A percentile compares a stretch with the other conserved stretches of the same genome.
These are phyloP conservation scores for Nigrospora osmanthi DNA, from an alignment of 2,329 filamentous ascomycete species.

Conservation along the genomic window DNA sequence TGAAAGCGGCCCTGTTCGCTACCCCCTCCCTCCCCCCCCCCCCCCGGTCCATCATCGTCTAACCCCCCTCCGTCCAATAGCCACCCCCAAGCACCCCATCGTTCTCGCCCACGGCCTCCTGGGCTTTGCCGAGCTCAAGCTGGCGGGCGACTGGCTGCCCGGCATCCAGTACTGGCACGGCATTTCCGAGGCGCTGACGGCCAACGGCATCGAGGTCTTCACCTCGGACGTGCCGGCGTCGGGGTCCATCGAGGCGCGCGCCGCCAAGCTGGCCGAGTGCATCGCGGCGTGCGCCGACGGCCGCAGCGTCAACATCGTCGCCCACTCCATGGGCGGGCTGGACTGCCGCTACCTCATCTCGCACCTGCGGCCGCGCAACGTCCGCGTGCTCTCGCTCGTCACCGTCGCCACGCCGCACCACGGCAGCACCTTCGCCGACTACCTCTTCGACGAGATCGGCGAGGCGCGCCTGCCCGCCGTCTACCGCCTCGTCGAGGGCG, in stretches of 20 bases:
- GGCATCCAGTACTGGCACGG: slow-evolving; percentile 58
- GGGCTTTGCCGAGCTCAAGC: slow-evolving; percentile 51
- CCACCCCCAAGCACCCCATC: slow-evolving; percentile 51
- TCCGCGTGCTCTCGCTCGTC: slow-evolving; percentile 42
- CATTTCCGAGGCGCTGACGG: slow-evolving; percentile 48
- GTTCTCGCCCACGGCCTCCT: slow-evolving; percentile 59
- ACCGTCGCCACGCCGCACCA: slow-evolving; percentile 49
- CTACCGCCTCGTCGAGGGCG: slow-evolving; percentile 40
- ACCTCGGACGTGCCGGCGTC: slow-evolving; percentile 55
- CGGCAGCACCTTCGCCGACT: slow-evolving; percentile 48
- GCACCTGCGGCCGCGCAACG: slow-evolving; percentile 35
- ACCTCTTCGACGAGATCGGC: slow-evolving; percentile 38
- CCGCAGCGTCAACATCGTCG: slow-evolving; percentile 66
- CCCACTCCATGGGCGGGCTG: slow-evolving; percentile 61
- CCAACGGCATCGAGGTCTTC: slow-evolving; percentile 47
- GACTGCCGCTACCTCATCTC: slow-evolving; percentile 61
- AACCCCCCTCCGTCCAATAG: slow-evolving; percentile 23
- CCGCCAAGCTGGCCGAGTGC: slow-evolving; percentile 45
- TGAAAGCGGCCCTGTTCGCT: not conserved
- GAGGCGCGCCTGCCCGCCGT: slow-evolving; percentile 42
- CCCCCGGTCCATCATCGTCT: slow-evolving; percentile 4
- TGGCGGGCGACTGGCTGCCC: slow-evolving; percentile 41
- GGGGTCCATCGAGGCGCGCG: slow-evolving; percentile 52
- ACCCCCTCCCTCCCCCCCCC: slow-evolving; percentile 1
- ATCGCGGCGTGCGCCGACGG: slow-evolving; percentile 39